A percentile compares a stretch with the other conserved stretches of the same genome.
Evolutionary conservation across 2,329 filamentous ascomycete genomes (phyloP).

Genomic region (Dryadomyces sulphureus): DNA sequence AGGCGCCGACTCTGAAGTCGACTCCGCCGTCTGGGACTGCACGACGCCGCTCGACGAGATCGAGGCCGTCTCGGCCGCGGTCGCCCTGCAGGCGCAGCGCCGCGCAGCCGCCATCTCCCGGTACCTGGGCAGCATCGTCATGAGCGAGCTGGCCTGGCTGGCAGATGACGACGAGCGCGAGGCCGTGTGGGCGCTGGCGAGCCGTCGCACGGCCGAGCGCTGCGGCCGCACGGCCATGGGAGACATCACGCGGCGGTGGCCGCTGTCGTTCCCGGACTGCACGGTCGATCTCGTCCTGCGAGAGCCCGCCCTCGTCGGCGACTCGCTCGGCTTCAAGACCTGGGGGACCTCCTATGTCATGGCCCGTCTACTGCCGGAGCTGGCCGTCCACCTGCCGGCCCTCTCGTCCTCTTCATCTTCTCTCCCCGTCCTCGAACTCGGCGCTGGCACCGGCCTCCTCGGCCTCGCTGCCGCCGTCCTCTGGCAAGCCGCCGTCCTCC

Average conservation of each 20-base stretch:
- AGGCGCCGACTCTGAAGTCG: neutral
- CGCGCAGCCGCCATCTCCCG: slow-evolving; percentile 33
- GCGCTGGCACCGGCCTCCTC: slow-evolving; percentile 81
- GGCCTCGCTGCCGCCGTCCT: slow-evolving; percentile 70
- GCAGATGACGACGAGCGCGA: slow-evolving; percentile 51
- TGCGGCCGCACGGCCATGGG: slow-evolving; percentile 58
- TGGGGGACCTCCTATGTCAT: slow-evolving; percentile 88
- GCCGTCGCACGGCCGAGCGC: slow-evolving; percentile 65
- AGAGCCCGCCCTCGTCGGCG: slow-evolving; percentile 77
- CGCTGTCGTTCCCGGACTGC: slow-evolving; percentile 21
- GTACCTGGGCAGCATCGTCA: slow-evolving; percentile 57
- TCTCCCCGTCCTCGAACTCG: slow-evolving; percentile 54
- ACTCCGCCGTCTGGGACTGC: slow-evolving; percentile 42
- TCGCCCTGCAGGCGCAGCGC: slow-evolving; percentile 24
- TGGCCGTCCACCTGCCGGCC: neutral
- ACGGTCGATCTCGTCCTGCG: slow-evolving; percentile 49
- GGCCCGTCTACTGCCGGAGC: slow-evolving; percentile 47
- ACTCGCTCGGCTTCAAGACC: slow-evolving; percentile 84
- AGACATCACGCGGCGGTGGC: slow-evolving; percentile 40
- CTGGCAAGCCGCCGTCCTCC: slow-evolving; percentile 48
- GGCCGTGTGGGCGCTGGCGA: slow-evolving; percentile 62
- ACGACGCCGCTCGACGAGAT: slow-evolving; percentile 26
- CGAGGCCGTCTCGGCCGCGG: slow-evolving; percentile 21
- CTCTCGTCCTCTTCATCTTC: neutral
- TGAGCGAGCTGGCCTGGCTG: slow-evolving; percentile 55